phyloP scores from a whole-genome alignment of 805 yeast genomes.

The Grigorovia humatica region DNA sequence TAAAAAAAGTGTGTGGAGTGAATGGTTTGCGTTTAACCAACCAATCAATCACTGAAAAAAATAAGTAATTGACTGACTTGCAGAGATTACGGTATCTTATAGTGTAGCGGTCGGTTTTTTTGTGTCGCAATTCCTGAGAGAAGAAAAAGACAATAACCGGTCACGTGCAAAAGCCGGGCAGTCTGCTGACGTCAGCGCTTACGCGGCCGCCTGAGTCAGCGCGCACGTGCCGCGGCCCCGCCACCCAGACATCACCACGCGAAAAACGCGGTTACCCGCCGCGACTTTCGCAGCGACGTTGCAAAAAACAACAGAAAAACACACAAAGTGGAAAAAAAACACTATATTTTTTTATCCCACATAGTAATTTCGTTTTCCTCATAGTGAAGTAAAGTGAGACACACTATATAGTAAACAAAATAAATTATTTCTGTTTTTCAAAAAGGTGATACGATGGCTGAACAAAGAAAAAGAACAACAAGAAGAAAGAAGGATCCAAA shows the following conservation, averaged over 20 bases:
- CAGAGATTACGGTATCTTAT: too few species aligned
- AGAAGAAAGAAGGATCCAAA: conserved; percentile 65
- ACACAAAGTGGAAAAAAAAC: neutral
- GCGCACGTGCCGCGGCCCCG: neutral
- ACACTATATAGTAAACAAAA: neutral
- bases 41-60: too few species aligned
- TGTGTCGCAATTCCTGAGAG: neutral
- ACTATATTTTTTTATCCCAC: neutral
- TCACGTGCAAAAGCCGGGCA: too few species aligned
- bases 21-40: too few species aligned
- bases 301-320: too few species aligned
- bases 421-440: neutral
- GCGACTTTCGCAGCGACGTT: neutral
- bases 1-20: neutral
- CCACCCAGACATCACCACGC: neutral
- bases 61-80: too few species aligned
- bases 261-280: neutral
- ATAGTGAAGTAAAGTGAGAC: neutral
- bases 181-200: neutral
- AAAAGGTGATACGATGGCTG: neutral
- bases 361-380: neutral
- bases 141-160: too few species aligned
- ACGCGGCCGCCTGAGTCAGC: neutral
- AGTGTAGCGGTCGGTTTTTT: neutral
- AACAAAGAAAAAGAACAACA: conserved; percentile 7